Conservation (phyloP, 306 rosid genomes). For the Dicorynia guianensis region DNA sequence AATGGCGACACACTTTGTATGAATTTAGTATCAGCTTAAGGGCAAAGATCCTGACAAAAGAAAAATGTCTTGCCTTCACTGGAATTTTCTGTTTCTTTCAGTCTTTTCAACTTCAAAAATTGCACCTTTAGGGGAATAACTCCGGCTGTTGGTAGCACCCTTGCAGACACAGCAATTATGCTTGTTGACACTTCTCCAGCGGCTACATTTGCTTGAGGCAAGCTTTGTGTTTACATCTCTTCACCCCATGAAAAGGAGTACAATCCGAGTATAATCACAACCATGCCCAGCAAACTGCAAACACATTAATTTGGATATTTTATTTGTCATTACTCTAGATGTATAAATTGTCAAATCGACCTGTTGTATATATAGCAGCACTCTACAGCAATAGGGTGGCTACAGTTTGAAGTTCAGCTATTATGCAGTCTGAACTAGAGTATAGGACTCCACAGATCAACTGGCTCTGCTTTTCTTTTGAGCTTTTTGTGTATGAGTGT, state of each 20-base stretch:
- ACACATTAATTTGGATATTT: not conserved
- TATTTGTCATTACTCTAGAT: not conserved
- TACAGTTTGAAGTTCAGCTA: no score
- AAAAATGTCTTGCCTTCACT: not conserved
- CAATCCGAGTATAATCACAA: slow-evolving; percentile 62
- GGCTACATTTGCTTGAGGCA: slow-evolving; percentile 21
- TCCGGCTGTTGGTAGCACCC: slow-evolving; percentile 38
- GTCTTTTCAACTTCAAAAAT: slow-evolving; percentile 2
- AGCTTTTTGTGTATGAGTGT: no score
- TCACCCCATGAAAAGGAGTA: slow-evolving; percentile 74
- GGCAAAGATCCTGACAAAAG: not conserved
- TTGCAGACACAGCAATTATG: slow-evolving; percentile 28
- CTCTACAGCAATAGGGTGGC: no score
- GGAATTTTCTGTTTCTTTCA: not conserved
- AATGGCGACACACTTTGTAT: not conserved
- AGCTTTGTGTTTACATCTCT: slow-evolving; percentile 33
- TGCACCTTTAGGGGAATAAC: slow-evolving; percentile 31
- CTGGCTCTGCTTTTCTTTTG: no score
- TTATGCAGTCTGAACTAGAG: no score
- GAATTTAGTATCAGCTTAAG: not conserved
- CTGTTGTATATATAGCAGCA: no score
- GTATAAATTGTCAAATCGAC: not conserved
- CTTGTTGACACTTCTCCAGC: slow-evolving; percentile 26
- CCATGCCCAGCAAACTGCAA: slow-evolving; percentile 66
- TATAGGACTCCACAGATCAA: no score